Evolutionary conservation across 1,284 basidiomycete genomes (phyloP).

Genomic region (Gomphus sp.): DNA sequence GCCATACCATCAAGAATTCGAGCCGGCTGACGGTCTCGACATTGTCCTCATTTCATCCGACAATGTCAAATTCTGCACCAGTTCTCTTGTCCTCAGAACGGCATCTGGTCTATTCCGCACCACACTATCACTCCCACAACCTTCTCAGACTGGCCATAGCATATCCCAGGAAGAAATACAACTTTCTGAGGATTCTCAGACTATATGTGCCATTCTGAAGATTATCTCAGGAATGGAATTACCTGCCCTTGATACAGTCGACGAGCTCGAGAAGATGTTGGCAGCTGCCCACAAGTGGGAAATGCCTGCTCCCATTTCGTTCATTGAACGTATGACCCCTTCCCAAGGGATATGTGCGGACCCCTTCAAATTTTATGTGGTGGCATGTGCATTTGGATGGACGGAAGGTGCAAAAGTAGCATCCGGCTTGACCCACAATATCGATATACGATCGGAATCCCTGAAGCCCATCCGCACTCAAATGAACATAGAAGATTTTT

Average conservation of each 20-base stretch:
- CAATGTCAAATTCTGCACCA: slow-evolving; percentile 4
- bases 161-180: neutral
- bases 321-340: neutral
- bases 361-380: slow-evolving; percentile 21
- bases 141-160: too few relatives aligned
- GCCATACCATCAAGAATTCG: neutral
- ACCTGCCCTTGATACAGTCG: slow-evolving; percentile 35
- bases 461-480: too few relatives aligned
- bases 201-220: neutral
- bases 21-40: neutral
- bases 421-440: slow-evolving; percentile 22
- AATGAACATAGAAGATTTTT: too few relatives aligned
- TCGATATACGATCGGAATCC: too few relatives aligned
- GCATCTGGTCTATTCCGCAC: slow-evolving; percentile 6
- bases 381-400: slow-evolving; percentile 28
- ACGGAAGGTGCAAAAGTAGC: slow-evolving; percentile 26
- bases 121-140: too few relatives aligned
- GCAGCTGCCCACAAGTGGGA: slow-evolving; percentile 11
- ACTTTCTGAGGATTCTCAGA: slow-evolving; percentile 1
- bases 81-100: slow-evolving; percentile 4
- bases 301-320: slow-evolving; percentile 7
- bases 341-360: neutral
- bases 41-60: slow-evolving; percentile 5
- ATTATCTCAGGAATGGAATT: slow-evolving; percentile 41
- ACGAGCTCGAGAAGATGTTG: slow-evolving; percentile 43